phyloP scores from a whole-genome alignment of 441 rosid species.

The Gossypium schwendimanii region DNA sequence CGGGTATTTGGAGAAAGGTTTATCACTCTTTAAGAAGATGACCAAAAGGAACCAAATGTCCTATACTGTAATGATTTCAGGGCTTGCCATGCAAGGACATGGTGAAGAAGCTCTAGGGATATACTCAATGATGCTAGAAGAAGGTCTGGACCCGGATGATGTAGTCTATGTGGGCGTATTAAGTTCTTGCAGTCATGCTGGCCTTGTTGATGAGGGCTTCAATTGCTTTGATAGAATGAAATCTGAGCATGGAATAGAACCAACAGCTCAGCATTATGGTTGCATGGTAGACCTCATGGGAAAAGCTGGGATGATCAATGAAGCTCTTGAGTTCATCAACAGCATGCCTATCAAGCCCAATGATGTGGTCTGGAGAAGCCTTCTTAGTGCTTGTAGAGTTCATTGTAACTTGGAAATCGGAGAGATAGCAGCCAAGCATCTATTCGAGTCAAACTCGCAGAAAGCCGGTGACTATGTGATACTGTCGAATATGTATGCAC shows the following conservation, averaged over 20 bases:
- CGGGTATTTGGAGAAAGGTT: conserved; percentile 41
- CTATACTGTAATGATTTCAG: conserved; percentile 53
- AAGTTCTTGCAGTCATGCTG: conserved; percentile 56
- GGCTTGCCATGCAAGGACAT: conserved; percentile 52
- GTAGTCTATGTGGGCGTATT: conserved; percentile 50
- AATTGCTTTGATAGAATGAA: conserved; percentile 37
- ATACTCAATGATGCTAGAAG: conserved; percentile 44
- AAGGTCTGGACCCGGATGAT: conserved; percentile 45
- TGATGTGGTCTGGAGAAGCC: conserved; percentile 58
- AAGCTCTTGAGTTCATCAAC: conserved; percentile 45
- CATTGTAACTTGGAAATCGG: conserved; percentile 40
- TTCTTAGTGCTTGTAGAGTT: conserved; percentile 53
- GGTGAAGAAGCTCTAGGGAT: conserved; percentile 42
- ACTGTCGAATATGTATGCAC: conserved; percentile 45
- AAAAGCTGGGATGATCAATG: conserved; percentile 46
- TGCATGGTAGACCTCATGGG: conserved; percentile 60
- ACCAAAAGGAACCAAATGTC: conserved; percentile 31
- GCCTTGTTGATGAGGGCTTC: conserved; percentile 47
- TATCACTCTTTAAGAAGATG: conserved; percentile 35
- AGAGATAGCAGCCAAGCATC: conserved; percentile 36
- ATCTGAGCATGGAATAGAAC: conserved; percentile 21
- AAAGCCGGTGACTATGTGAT: conserved; percentile 51
- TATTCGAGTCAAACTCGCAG: conserved; percentile 28
- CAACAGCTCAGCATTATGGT: conserved; percentile 48
- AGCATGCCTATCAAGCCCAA: conserved; percentile 45